Base-by-base conservation (phyloP, 345 rosid genomes). In the Litchi chinensis region DNA sequence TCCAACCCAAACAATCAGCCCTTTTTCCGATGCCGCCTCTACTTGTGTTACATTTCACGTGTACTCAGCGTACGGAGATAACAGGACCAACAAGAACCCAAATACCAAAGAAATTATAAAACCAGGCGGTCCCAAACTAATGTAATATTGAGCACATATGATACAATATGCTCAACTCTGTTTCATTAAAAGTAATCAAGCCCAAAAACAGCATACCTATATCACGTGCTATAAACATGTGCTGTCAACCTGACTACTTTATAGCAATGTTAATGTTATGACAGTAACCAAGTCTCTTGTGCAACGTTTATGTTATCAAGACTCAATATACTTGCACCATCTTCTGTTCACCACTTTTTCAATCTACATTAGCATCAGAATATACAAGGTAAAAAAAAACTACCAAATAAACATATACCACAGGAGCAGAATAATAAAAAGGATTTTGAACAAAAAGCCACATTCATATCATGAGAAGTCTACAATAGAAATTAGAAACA, bases 41-140 rank as follows among this genome's bases (percentile, higher is more conserved):
- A 68, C 26, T 59, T 67, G 48, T 62, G 84, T 40, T 66, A 70
- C 72, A 32, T 1, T 77, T 78, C 76, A 82, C 81, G 68, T 62
- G 68, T 71, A 3, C 28, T 26, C 66, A 19, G 12, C 37, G 37
- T 32, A 32, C 69, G 56, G 56, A 50, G 56, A 12, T 50, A 13
- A 50, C 56, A 13, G 19, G 18, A 50, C 56, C 15, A 5, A 15
- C 56, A 6, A 50, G 16, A 50, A 50, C 56, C 56, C 56, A 50
- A 13, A 50, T 16, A 50, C 56, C 1, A 50, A 50, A 50, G 15
- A 50, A 50, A 50, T 50, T 50, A 15, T 13, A 41, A 0, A 41
- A 41, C 44, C 44, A 8, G 44, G 44, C 9, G 44, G 9, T 41
- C 37, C 44, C 44, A 3, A 48, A 48, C 18, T 50, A 50, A 11